Percentiles rank a stretch among this genome's conserved stretches.
Evolutionary conservation across 805 yeast species (phyloP).

Genomic region (Dipodascopsis tothii): DNA sequence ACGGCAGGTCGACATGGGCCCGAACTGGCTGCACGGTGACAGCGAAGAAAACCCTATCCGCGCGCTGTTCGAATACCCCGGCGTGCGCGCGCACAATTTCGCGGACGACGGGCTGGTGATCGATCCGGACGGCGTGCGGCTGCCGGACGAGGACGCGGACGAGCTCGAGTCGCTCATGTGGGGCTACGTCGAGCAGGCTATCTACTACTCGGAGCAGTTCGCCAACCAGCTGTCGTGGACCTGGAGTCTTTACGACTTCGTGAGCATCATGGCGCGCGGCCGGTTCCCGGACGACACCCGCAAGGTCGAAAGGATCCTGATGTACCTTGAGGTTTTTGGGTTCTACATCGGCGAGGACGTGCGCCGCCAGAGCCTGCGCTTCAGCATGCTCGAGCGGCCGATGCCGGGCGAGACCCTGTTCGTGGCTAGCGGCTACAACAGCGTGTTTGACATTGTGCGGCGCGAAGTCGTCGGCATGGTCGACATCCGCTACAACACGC

Average conservation of each 20-base stretch:
- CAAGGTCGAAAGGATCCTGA: conserved; percentile 4
- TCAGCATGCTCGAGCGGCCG: conserved; percentile 19
- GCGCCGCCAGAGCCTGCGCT: conserved; percentile 20
- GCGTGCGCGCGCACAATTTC: conserved; percentile 11
- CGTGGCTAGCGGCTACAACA: conserved; percentile 21
- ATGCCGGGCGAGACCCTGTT: conserved; percentile 22
- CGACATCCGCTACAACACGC: conserved; percentile 1
- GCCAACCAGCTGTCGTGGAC: conserved; percentile 8
- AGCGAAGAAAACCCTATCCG: conserved; percentile 4
- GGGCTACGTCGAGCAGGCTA: conserved; percentile 23
- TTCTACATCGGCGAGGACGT: conserved; percentile 22
- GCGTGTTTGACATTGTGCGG: conserved; percentile 9
- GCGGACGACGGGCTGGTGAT: conserved; percentile 8
- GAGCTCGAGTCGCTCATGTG: conserved; percentile 15
- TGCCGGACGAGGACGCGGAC: background rate
- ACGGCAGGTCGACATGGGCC: conserved; percentile 24
- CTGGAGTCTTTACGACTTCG: conserved; percentile 13
- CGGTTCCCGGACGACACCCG: conserved; percentile 1
- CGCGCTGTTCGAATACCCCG: conserved; percentile 5
- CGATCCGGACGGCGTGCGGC: conserved; percentile 12
- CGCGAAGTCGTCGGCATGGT: background rate
- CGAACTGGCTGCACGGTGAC: conserved; percentile 26
- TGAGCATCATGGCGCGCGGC: background rate
- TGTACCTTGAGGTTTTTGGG: conserved; percentile 15
- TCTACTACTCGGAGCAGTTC: conserved; percentile 18